Percentiles rank a stretch among this genome's conserved stretches.
These are phyloP conservation scores for Pulveroboletus sp. DNA, from an alignment of 768 basidiomycete genomes.

Conservation along the genomic window DNA sequence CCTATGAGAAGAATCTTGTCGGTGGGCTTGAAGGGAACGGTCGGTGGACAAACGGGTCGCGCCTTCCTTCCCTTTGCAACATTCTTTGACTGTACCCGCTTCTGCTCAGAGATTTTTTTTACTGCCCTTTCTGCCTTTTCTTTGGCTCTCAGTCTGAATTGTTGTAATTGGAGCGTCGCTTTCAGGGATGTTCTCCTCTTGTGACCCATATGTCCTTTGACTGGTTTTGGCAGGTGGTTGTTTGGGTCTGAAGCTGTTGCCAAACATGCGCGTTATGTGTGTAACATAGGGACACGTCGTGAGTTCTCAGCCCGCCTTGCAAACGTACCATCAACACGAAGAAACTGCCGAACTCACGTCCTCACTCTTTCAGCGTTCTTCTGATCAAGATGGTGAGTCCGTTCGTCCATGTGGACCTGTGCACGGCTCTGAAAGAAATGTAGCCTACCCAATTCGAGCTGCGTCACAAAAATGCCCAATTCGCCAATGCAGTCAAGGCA, in stretches of 20 bases:
- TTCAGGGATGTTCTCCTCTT: constrained; percentile 52
- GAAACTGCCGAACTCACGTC: constrained; percentile 14
- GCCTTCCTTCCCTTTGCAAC: constrained; percentile 36
- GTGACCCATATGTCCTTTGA: constrained; percentile 31
- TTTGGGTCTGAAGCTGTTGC: constrained; percentile 27
- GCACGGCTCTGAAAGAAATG: neutral
- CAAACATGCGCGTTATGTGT: constrained; percentile 20
- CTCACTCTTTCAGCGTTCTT: constrained; percentile 21
- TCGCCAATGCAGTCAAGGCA: constrained; percentile 63
- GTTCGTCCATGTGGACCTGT: neutral
- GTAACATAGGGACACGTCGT: constrained; percentile 15
- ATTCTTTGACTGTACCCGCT: constrained; percentile 29
- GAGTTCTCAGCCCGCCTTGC: neutral
- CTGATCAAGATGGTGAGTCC: constrained; percentile 29
- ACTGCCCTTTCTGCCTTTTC: constrained; percentile 54
- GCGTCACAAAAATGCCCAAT: constrained; percentile 75
- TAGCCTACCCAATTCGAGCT: constrained; percentile 83
- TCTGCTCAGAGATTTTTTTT: constrained; percentile 36
- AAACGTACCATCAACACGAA: neutral
- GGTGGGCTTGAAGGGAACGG: constrained; percentile 59
- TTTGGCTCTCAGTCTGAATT: constrained; percentile 58
- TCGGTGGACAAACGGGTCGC: constrained; percentile 35
- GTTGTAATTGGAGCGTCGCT: constrained; percentile 63
- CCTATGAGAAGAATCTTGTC: constrained; percentile 78
- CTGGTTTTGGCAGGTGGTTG: constrained; percentile 14